phyloP scores from a whole-genome alignment of 2,329 filamentous ascomycete species.

The Hypoxylon sp. region DNA sequence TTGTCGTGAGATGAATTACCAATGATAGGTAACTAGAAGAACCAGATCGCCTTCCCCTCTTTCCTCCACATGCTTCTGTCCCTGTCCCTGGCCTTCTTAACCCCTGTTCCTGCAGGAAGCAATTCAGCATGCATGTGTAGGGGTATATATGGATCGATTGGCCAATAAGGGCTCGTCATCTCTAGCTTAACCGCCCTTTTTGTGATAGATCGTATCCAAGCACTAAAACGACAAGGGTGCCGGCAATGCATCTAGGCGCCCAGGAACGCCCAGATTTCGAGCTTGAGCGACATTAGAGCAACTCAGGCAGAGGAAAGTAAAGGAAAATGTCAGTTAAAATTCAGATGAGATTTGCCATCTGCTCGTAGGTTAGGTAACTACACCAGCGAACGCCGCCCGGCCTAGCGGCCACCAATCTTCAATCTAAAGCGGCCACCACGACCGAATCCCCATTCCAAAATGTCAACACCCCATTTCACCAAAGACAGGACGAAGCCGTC shows the following conservation, averaged over 20 bases:
- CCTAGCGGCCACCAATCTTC: conserved; percentile 22
- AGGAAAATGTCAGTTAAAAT: background rate
- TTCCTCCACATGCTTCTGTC: background rate
- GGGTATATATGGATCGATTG: background rate
- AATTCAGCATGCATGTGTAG: conserved; percentile 16
- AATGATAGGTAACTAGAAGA: background rate
- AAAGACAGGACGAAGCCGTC: background rate
- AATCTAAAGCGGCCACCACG: background rate
- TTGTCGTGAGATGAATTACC: background rate
- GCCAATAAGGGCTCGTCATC: conserved; percentile 16
- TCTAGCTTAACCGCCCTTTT: conserved; percentile 25
- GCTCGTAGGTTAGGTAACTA: background rate
- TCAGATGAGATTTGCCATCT: background rate
- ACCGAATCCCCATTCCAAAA: background rate
- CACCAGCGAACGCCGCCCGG: conserved; percentile 8
- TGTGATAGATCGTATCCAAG: conserved; percentile 12
- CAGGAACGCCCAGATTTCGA: background rate
- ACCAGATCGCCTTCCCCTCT: conserved; percentile 2
- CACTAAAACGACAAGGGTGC: conserved; percentile 7
- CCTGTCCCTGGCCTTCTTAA: background rate
- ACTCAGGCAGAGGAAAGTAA: background rate
- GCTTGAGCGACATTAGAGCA: background rate
- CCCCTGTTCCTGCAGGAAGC: conserved; percentile 17
- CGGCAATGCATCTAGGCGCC: background rate
- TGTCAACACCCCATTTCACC: background rate